phyloP scores from a whole-genome alignment of 1,139 yeast genomes.

The Kodamaea ohmeri region DNA sequence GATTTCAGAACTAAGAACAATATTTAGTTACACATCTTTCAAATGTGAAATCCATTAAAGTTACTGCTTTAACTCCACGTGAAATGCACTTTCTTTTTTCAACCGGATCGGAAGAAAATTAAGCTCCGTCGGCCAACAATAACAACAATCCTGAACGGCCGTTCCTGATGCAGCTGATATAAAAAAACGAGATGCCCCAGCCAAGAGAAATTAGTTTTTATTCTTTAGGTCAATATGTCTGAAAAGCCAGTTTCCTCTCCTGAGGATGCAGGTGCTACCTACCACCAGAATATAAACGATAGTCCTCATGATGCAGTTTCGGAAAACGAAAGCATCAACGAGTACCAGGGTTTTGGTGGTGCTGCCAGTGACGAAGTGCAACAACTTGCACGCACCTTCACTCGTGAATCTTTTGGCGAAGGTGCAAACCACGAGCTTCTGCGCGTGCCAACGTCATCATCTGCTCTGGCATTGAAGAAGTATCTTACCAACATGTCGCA shows the following conservation, averaged over 20 bases:
- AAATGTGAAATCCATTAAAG: too few relatives aligned
- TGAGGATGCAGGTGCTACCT: neutral
- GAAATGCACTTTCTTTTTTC: too few relatives aligned
- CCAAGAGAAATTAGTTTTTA: neutral
- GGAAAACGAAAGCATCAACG: slow-evolving; percentile 23
- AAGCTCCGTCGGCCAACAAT: too few relatives aligned
- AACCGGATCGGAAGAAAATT: too few relatives aligned
- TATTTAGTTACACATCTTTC: too few relatives aligned
- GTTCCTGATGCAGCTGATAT: too few relatives aligned
- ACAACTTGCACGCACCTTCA: slow-evolving; percentile 60
- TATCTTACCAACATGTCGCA: slow-evolving; percentile 50
- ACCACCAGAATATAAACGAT: neutral
- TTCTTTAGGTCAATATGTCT: neutral
- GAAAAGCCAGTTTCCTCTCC: neutral
- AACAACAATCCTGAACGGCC: too few relatives aligned
- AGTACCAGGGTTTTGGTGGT: slow-evolving; percentile 37
- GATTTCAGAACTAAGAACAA: too few relatives aligned
- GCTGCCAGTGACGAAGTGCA: slow-evolving; percentile 37
- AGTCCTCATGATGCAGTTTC: neutral
- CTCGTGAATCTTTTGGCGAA: slow-evolving; percentile 20
- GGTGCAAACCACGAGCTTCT: slow-evolving; percentile 6
- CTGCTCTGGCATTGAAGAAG: slow-evolving; percentile 21
- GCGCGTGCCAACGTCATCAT: slow-evolving; percentile 8
- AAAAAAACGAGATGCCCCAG: neutral
- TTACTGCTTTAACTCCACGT: too few relatives aligned